Evolutionary conservation across 2,329 filamentous ascomycete genomes (phyloP), one percentile per base, ranked within the genome.

Genomic region (Chrysoporthe deuterocubensis): DNA sequence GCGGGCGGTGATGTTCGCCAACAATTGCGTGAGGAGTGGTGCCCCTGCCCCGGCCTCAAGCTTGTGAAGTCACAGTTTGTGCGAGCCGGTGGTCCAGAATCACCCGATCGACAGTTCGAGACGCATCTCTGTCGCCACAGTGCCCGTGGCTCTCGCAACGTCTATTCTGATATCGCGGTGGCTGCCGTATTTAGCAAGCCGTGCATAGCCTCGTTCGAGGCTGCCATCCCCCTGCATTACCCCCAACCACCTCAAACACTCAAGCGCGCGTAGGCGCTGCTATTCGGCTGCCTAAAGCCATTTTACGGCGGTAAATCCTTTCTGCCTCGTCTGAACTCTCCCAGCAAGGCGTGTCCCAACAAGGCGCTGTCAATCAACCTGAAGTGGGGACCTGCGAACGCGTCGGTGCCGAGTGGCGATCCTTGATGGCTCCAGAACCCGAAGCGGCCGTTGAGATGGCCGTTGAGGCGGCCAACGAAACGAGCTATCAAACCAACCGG

Each of bases 291-390:
- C 62, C 62, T 57, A 16, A 37, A 11, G 40, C 42, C 18, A 40
- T 57, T 26, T 18, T 37, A 16, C 37, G 21, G 62, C 62, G 50
- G 50, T 26, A 44, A 46, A 64, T 63, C 21, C 50, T 64, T 9
- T 44, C 18, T 34, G 14, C 62, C 50, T 56, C 62, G 62, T 44
- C 50, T 56, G 16, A 64, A 57, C 6, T 32, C 50, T 32, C 18
- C 32, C 16, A 58, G 37, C 26, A 26, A 26, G 26, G 26, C 26
- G 26, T 26, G 26, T 26, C 26, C 26, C 9, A 14, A 46, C 37
- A 61, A 44, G 58, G 58, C 58, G 58, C 58, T 21, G 58, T 61
- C 18, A 34, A 32, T 44, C 59, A 48, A 61, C 42, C 26, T 61
- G 21, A 34, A 21, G 43, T 21, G 43, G 26, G 26, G 4, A 37